phyloP scores from a whole-genome alignment of 352 stramenopile species.

The Phytophthora europaea region DNA sequence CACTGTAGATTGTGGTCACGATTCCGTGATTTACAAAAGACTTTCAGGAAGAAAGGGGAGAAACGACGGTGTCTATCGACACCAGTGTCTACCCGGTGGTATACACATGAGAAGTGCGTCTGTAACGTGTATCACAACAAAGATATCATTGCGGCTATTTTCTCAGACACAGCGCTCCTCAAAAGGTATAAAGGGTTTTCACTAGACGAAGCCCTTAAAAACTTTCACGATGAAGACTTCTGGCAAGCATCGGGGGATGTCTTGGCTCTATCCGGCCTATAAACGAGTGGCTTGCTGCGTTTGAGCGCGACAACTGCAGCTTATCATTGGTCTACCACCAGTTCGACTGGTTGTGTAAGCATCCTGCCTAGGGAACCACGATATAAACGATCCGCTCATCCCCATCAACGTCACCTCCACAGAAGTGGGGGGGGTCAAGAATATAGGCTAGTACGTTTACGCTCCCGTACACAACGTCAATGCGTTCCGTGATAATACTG shows the following conservation, averaged over 20 bases:
- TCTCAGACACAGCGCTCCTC: slow-evolving; percentile 3
- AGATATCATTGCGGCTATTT: slow-evolving; percentile 4
- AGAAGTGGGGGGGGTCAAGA: too few species aligned
- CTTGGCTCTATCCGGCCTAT: slow-evolving; percentile 5
- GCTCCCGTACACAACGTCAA: too few species aligned
- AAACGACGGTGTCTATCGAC: slow-evolving; percentile 2
- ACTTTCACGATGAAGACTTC: slow-evolving; percentile 6
- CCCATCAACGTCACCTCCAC: too few species aligned
- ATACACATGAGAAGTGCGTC: slow-evolving; percentile 23
- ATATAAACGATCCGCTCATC: too few species aligned
- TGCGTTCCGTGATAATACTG: too few species aligned
- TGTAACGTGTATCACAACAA: slow-evolving; percentile 8
- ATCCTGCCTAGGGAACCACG: background rate
- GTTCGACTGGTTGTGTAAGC: slow-evolving; percentile 13
- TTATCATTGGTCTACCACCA: slow-evolving; percentile 25
- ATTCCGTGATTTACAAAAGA: background rate
- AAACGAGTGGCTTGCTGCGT: slow-evolving; percentile 14
- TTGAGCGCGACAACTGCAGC: slow-evolving; percentile 26
- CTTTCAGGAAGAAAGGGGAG: background rate
- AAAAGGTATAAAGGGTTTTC: background rate
- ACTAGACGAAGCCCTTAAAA: background rate
- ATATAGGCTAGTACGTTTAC: too few species aligned
- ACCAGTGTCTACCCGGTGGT: slow-evolving; percentile 17
- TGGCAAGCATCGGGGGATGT: background rate
- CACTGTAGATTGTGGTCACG: slow-evolving; percentile 1